phyloP scores from a whole-genome alignment of 169 alveolate genomes.

The Plasmodium malariae region DNA sequence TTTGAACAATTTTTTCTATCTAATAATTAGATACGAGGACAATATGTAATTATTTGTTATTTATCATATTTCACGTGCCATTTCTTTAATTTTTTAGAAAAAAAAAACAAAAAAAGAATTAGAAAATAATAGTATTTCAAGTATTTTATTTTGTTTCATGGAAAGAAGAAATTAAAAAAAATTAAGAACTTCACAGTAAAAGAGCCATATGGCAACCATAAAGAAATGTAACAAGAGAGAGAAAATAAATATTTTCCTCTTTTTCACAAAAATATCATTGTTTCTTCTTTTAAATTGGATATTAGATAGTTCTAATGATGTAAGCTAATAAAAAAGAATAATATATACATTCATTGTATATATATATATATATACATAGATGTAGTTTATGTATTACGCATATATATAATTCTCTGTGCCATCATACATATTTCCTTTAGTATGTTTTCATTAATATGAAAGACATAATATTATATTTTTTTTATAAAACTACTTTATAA shows the following conservation, averaged over 20 bases:
- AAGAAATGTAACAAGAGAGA: not conserved
- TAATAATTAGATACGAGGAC: too few species aligned
- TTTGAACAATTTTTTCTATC: too few species aligned
- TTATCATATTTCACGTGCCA: too few species aligned
- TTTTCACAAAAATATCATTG: not conserved
- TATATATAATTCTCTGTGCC: not conserved
- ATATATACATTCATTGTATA: not conserved
- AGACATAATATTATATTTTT: not conserved
- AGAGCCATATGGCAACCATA: conserved; percentile 10
- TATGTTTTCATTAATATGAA: not conserved
- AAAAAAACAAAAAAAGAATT: too few species aligned
- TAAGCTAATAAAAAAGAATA: conserved; percentile 5
- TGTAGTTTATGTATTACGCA: not conserved
- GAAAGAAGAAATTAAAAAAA: too few species aligned
- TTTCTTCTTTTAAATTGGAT: not conserved
- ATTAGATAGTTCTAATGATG: not conserved
- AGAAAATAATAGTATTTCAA: too few species aligned
- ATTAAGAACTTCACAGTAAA: too few species aligned
- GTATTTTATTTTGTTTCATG: too few species aligned
- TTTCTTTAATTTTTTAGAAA: too few species aligned
- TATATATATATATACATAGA: not conserved
- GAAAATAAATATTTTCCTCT: not conserved
- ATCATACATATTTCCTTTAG: not conserved
- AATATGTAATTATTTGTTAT: too few species aligned
- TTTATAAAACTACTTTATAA: not conserved